Conservation (phyloP, 805 yeast species). For the Ogataea pignaliae region DNA sequence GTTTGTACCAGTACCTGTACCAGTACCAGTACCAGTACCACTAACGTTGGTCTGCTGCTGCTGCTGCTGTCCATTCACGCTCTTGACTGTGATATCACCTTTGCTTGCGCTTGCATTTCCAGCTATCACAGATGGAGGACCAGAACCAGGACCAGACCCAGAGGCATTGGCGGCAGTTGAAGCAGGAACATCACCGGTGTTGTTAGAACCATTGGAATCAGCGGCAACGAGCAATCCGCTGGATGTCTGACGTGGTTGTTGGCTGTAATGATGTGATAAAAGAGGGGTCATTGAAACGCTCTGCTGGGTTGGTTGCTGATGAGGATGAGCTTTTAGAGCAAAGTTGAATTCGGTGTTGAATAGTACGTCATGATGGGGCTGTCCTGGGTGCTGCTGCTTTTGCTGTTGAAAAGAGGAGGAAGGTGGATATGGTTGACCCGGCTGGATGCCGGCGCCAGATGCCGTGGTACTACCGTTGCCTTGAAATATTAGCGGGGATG, state of each 20-base stretch:
- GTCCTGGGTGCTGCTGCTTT: conserved; percentile 3
- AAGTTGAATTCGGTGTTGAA: conserved; percentile 28
- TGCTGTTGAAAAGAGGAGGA: conserved; percentile 5
- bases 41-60: neutral
- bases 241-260: neutral
- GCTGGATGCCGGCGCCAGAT: neutral
- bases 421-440: neutral
- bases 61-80: neutral
- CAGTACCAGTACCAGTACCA: neutral
- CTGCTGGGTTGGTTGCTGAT: conserved; percentile 1
- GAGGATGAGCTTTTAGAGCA: neutral
- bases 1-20: neutral
- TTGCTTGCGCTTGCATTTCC: neutral
- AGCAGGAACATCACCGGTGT: too few species aligned
- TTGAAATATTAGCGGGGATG: conserved; percentile 18
- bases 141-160: too few species aligned
- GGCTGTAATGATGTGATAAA: conserved; percentile 5
- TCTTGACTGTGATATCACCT: neutral
- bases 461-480: neutral
- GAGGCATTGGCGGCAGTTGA: too few species aligned
- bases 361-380: conserved; percentile 12
- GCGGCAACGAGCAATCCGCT: neutral
- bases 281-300: neutral
- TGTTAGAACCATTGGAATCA: neutral
- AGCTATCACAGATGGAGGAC: neutral